phyloP scores from a whole-genome alignment of 805 yeast genomes.

The Teunomyces gatunensis region DNA sequence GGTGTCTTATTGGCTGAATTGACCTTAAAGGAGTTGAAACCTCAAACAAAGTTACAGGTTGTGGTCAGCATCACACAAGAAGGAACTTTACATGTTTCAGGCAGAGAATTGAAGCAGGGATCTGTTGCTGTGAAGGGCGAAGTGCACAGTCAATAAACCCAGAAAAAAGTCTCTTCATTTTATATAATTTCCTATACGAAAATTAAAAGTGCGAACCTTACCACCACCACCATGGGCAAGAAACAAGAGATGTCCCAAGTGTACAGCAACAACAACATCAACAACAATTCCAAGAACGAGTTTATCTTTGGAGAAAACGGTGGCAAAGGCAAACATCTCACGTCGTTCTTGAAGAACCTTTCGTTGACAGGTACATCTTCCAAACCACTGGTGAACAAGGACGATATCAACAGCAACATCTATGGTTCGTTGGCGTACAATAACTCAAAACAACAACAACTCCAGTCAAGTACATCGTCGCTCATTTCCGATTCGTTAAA shows the following conservation, averaged over 20 bases:
- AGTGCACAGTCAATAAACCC: conserved; percentile 15
- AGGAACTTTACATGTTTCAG: conserved; percentile 62
- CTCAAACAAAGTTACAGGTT: conserved; percentile 66
- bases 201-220: neutral
- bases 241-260: conserved; percentile 46
- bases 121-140: conserved; percentile 57
- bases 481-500: conserved; percentile 7
- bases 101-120: conserved; percentile 63
- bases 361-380: conserved; percentile 32
- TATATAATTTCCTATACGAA: neutral
- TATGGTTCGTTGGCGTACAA: conserved; percentile 35
- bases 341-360: conserved; percentile 48
- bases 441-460: neutral
- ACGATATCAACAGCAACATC: conserved; percentile 33
- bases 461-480: conserved; percentile 1
- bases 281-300: conserved; percentile 42
- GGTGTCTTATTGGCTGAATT: conserved; percentile 76
- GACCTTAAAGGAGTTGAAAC: conserved; percentile 66
- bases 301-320: conserved; percentile 68
- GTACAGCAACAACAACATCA: conserved; percentile 18
- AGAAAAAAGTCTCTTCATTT: too few relatives aligned
- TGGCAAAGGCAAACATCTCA: conserved; percentile 59
- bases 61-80: conserved; percentile 63
- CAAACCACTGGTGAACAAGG: conserved; percentile 11
- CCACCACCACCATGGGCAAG: conserved; percentile 32